Percentiles rank a stretch among this genome's conserved stretches.
Evolutionary conservation across 2,329 filamentous ascomycete species (phyloP).

Genomic region (Mycocentrospora acerina): DNA sequence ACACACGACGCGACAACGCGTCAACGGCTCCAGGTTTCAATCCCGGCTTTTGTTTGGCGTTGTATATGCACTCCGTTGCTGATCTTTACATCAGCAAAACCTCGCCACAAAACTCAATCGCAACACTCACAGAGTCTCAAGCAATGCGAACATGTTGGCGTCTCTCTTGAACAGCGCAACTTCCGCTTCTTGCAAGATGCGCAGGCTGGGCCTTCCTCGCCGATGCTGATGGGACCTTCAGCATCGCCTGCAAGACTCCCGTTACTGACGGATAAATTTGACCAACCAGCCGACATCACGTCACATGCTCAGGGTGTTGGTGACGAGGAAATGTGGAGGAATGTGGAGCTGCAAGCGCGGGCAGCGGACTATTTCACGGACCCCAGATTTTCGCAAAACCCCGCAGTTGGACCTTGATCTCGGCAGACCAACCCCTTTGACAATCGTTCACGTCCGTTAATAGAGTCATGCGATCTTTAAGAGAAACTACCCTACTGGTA

Average conservation of each 20-base stretch:
- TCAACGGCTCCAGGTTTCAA: constrained; percentile 37
- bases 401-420: too few relatives aligned
- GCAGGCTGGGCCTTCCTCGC: constrained; percentile 34
- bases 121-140: constrained; percentile 30
- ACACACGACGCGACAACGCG: constrained; percentile 35
- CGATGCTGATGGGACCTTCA: constrained; percentile 24
- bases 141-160: constrained; percentile 36
- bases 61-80: constrained; percentile 35
- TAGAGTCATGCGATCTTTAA: neutral
- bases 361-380: constrained; percentile 25
- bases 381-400: too few relatives aligned
- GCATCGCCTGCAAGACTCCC: constrained; percentile 27
- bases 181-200: constrained; percentile 37
- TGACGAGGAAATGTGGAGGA: constrained; percentile 23
- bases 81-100: constrained; percentile 9
- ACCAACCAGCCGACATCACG: constrained; percentile 37
- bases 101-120: neutral
- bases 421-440: neutral
- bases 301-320: constrained; percentile 20
- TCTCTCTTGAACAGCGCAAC: constrained; percentile 33
- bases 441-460: constrained; percentile 1
- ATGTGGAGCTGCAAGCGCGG: constrained; percentile 16
- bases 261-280: constrained; percentile 32
- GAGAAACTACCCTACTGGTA: too few relatives aligned
- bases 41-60: constrained; percentile 37